Conservation (phyloP, 176 grass and related monocot species). For the Coix lacrymajobi region DNA sequence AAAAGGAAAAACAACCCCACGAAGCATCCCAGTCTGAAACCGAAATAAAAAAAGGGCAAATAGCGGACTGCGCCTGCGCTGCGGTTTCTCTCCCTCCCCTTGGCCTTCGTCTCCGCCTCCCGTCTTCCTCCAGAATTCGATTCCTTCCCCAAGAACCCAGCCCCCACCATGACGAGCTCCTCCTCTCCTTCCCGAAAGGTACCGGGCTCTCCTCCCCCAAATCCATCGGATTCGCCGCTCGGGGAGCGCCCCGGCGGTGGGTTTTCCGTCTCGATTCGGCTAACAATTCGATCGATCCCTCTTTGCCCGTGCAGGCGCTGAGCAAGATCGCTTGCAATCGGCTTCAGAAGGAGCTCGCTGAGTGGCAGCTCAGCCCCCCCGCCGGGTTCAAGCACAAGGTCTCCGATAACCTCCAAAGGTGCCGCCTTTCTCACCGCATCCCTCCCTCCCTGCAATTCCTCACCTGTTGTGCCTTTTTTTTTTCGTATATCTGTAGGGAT, state of each 20-base stretch:
- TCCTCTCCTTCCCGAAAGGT: constrained; percentile 50
- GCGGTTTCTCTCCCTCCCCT: not conserved
- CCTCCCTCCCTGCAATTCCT: constrained; percentile 3
- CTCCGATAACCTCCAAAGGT: constrained; percentile 91
- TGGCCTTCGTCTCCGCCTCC: not conserved
- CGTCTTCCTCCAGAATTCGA: constrained; percentile 9
- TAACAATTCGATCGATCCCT: not conserved
- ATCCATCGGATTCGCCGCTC: constrained; percentile 22
- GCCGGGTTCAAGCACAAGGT: constrained; percentile 80
- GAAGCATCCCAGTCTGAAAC: not conserved
- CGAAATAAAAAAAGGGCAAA: not conserved
- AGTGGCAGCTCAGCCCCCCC: constrained; percentile 78
- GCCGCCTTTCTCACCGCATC: not conserved
- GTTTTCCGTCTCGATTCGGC: constrained; percentile 14
- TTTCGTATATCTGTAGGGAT: not conserved
- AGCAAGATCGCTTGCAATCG: constrained; percentile 98
- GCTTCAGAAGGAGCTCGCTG: constrained; percentile 85
- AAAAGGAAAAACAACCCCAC: not conserved
- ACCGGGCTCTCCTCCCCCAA: not conserved
- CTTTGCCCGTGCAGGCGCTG: constrained; percentile 49
- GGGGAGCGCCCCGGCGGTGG: not conserved
- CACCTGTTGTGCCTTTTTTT: not conserved
- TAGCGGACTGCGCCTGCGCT: not conserved
- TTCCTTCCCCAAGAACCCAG: not conserved
- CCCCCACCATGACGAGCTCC: constrained; percentile 51